Evolutionary conservation across 257 asterid species (phyloP).

Genomic region (Penstemon newberryi): DNA sequence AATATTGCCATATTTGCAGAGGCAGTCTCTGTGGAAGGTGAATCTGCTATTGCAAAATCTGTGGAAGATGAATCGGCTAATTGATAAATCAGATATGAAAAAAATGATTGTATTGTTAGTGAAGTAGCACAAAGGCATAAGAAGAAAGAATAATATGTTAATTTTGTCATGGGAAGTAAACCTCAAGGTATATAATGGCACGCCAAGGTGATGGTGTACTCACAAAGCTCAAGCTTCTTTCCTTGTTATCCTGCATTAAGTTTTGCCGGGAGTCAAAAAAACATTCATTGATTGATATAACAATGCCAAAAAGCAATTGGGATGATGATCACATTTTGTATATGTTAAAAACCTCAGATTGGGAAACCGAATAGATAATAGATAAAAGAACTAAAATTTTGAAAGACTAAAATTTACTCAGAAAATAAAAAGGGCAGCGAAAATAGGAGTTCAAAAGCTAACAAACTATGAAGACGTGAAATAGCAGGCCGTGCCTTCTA

Average conservation of each 20-base stretch:
- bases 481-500: not conserved
- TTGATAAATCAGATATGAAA: not conserved
- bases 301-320: not conserved
- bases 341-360: not conserved
- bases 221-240: slow-evolving; percentile 72
- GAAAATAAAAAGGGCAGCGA: too few species aligned
- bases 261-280: slow-evolving; percentile 19
- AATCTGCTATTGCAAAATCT: not conserved
- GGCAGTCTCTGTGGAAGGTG: not conserved
- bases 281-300: not conserved
- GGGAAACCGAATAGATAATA: too few species aligned
- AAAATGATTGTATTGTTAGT: not conserved
- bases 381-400: too few species aligned
- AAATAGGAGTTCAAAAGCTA: too few species aligned
- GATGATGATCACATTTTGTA: not conserved
- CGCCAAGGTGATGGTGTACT: not conserved
- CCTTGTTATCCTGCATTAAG: slow-evolving; percentile 76
- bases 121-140: not conserved
- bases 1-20: slow-evolving; percentile 1
- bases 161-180: not conserved
- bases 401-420: too few species aligned
- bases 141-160: not conserved
- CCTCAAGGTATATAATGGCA: slow-evolving; percentile 5
- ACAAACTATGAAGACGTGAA: not conserved
- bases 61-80: not conserved